A percentile compares a stretch with the other conserved stretches of the same genome.
Conservation (phyloP, 2,329 filamentous ascomycete genomes). For the Fusarium stilboides region DNA sequence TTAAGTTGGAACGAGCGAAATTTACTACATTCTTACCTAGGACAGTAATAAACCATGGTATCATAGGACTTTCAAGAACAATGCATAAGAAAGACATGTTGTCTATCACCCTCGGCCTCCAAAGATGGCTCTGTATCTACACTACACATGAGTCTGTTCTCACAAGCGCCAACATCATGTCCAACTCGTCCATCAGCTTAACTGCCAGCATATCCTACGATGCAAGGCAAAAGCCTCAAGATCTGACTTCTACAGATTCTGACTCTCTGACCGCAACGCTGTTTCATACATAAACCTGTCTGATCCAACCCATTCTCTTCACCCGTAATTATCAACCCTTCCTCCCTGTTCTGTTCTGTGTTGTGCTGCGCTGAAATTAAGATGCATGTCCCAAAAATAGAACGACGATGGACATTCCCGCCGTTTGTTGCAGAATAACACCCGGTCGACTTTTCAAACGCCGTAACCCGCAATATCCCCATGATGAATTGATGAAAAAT, state of each 20-base stretch:
- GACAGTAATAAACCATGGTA: too few species aligned
- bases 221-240: constrained; percentile 21
- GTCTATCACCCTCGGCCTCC: constrained; percentile 23
- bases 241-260: constrained; percentile 19
- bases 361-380: constrained; percentile 38
- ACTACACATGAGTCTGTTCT: constrained; percentile 30
- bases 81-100: constrained; percentile 8
- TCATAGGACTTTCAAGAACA: not conserved
- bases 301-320: constrained; percentile 15
- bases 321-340: constrained; percentile 26
- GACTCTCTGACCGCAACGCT: constrained; percentile 11
- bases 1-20: not conserved
- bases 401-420: constrained; percentile 24
- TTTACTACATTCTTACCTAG: not conserved
- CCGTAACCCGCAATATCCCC: constrained; percentile 40
- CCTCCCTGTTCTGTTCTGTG: constrained; percentile 6
- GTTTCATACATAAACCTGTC: constrained; percentile 23
- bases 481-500: constrained; percentile 45
- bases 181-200: constrained; percentile 17
- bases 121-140: constrained; percentile 32
- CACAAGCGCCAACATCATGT: constrained; percentile 29
- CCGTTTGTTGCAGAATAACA: constrained; percentile 43
- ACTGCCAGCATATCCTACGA: constrained; percentile 14
- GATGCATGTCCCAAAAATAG: constrained; percentile 38
- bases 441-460: constrained; percentile 46